Evolutionary conservation across 139 green algal species (phyloP), one percentile per base, ranked within the genome.

Genomic region (Chlamydomonas sphaeroides): DNA sequence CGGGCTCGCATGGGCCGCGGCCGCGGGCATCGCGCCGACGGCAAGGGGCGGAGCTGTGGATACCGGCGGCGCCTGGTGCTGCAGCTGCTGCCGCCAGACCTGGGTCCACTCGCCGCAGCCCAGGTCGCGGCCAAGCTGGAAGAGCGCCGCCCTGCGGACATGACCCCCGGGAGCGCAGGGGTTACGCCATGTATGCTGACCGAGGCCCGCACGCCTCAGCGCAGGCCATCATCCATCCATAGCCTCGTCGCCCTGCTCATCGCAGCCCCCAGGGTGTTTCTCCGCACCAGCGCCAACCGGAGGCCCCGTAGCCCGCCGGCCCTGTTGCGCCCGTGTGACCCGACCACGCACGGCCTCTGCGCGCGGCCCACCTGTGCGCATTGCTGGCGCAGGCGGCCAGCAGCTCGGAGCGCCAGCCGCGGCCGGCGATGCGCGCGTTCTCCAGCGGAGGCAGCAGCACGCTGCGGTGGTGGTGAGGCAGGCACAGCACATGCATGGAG

Each of bases 371-470:
- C 65, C 38, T 32, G 65, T 71, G 65, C 25, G 36, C 38, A 5
- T 6, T 0, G 17, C 32, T 17, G 23, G 69, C 3, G 8, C 51
- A 51, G 3, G 70, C 70, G 8, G 51, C 70, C 51, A 66, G 51
- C 51, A 78, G 70, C 7, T 10, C 33, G 0, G 26, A 35, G 35
- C 51, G 51, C 70, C 70, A 78, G 51, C 70, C 70, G 1, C 70
- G 51, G 10, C 70, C 70, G 8, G 67, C 5, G 0, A 78, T 30
- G 25, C 2, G 8, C 1, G 70, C 23, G 51, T 25, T 66, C 70
- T 78, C 70, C 51, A 78, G 70, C 10, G 70, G 70, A 1, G 70
- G 70, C 35, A 78, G 51, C 51, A 78, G 26, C 49, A 78, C 70
- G 0, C 70, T 78, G 70, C 32, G 5, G 48, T 38, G 26, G 35